Conservation (phyloP, 257 asterid genomes). For the Mentha longifolia region DNA sequence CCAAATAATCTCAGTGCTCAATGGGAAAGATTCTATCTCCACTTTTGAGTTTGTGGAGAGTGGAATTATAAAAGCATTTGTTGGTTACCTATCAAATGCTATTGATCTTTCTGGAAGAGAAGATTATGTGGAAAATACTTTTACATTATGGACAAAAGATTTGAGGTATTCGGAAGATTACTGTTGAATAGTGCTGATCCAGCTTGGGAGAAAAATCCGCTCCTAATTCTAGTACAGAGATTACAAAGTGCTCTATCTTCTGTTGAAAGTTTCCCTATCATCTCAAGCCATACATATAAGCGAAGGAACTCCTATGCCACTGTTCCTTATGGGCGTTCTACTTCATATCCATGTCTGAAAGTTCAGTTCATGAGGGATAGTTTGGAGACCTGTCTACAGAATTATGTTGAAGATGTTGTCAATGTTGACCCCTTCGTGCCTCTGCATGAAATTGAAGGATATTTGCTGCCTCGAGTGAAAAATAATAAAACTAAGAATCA, state of each 20-base stretch:
- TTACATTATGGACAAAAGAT: constrained; percentile 57
- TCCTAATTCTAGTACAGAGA: constrained; percentile 52
- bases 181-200: constrained; percentile 52
- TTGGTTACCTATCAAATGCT: constrained; percentile 62
- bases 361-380: constrained; percentile 76
- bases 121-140: constrained; percentile 21
- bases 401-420: constrained; percentile 59
- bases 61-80: constrained; percentile 78
- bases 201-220: constrained; percentile 46
- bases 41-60: constrained; percentile 97
- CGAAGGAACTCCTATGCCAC: constrained; percentile 70
- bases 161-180: constrained; percentile 71
- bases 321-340: constrained; percentile 73
- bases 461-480: constrained; percentile 67
- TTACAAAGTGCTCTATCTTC: constrained; percentile 82
- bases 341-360: constrained; percentile 74
- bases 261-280: constrained; percentile 80
- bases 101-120: constrained; percentile 38
- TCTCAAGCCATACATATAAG: constrained; percentile 52
- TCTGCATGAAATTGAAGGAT: constrained; percentile 65
- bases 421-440: constrained; percentile 86
- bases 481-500: constrained; percentile 40
- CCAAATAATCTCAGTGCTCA: constrained; percentile 68
- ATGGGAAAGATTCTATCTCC: constrained; percentile 72
- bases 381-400: constrained; percentile 55